Percentiles rank a stretch among this genome's conserved stretches.
Conservation (phyloP, 352 stramenopile species). For the Pythium apleroticum region DNA sequence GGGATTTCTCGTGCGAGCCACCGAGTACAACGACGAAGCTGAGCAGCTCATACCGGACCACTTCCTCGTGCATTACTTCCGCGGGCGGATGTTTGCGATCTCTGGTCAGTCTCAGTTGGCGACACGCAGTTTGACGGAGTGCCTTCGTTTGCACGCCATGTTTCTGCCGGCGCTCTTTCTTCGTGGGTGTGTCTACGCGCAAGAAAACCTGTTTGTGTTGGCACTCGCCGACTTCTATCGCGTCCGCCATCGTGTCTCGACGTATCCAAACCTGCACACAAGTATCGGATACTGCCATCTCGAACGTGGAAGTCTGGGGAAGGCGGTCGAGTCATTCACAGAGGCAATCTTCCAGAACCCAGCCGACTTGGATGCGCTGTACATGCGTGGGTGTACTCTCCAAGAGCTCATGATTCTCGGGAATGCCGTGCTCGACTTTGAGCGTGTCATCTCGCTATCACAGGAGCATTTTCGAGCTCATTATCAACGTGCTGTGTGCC, state of each 20-base stretch:
- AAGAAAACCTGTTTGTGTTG: constrained; percentile 47
- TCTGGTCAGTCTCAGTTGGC: constrained; percentile 32
- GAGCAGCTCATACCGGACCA: constrained; percentile 31
- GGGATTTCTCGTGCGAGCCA: constrained; percentile 33
- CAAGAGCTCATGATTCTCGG: constrained; percentile 50
- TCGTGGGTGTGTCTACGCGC: constrained; percentile 49
- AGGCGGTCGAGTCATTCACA: constrained; percentile 47
- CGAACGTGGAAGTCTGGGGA: constrained; percentile 33
- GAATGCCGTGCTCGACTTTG: constrained; percentile 46
- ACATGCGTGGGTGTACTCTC: constrained; percentile 49
- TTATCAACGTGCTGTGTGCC: constrained; percentile 47
- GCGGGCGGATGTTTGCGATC: constrained; percentile 44
- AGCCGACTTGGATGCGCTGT: constrained; percentile 39
- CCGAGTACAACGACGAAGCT: constrained; percentile 39
- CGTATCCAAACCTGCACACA: constrained; percentile 48
- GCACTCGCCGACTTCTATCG: constrained; percentile 56
- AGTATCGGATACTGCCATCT: constrained; percentile 62
- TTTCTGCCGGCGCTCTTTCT: constrained; percentile 58
- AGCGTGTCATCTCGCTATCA: constrained; percentile 23
- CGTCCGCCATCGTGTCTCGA: constrained; percentile 40
- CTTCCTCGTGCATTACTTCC: constrained; percentile 50
- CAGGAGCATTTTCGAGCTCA: constrained; percentile 28
- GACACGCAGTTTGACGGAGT: constrained; percentile 33
- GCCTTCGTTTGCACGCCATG: constrained; percentile 34
- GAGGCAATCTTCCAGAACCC: constrained; percentile 33